Conservation (phyloP, 768 basidiomycete species). For the Xanthoconium purpureum region DNA sequence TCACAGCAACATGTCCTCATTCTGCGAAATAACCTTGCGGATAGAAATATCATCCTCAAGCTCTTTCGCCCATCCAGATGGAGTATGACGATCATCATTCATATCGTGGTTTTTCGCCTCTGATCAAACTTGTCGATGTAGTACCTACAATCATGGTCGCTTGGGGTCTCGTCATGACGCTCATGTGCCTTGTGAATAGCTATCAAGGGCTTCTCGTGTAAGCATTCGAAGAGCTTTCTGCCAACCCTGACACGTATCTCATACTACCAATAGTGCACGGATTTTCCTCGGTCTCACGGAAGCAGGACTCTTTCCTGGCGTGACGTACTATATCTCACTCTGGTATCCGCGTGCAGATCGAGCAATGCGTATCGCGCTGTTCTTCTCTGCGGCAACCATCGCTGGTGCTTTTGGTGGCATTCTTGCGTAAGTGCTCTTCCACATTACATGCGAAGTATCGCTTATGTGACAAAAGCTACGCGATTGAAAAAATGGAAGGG, state of each 20-base stretch:
- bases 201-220: conserved; percentile 32
- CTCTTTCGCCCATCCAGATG: conserved; percentile 36
- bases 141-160: conserved; percentile 39
- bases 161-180: conserved; percentile 39
- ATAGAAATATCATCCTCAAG: conserved; percentile 38
- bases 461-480: conserved; percentile 31
- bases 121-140: conserved; percentile 23
- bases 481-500: conserved; percentile 34
- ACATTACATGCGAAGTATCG: neutral
- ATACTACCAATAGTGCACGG: conserved; percentile 29
- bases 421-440: conserved; percentile 36
- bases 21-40: conserved; percentile 1
- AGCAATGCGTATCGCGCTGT: conserved; percentile 56
- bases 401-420: conserved; percentile 52
- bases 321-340: conserved; percentile 47
- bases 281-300: conserved; percentile 47
- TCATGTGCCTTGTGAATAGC: conserved; percentile 38
- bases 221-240: conserved; percentile 2
- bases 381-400: conserved; percentile 60
- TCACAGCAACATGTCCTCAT: neutral
- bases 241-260: neutral
- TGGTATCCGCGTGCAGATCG: conserved; percentile 63
- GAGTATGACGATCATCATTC: conserved; percentile 23
- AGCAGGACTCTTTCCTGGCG: conserved; percentile 42
- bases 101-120: neutral